These are phyloP conservation scores for Flaveria bidentis DNA, from an alignment of 129 eudicot species.

Conservation along the genomic window DNA sequence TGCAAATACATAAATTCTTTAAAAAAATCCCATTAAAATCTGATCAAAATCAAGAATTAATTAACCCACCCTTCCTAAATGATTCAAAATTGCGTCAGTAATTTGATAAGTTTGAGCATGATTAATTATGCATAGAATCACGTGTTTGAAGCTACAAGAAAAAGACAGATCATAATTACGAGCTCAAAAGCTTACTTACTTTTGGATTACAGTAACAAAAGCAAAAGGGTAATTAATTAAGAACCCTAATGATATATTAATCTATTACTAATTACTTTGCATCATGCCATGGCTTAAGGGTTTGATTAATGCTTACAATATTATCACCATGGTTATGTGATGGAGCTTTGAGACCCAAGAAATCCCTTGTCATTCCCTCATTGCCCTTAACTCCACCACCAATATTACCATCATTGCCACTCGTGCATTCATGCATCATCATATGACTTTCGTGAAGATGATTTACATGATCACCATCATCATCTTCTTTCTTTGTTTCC, in stretches of 20 bases:
- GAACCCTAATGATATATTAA: not conserved
- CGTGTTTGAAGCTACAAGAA: conserved; percentile 25
- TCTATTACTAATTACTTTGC: conserved; percentile 20
- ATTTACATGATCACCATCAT: not conserved
- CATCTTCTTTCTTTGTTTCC: conserved; percentile 42
- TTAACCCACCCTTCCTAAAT: not conserved
- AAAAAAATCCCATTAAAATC: not conserved
- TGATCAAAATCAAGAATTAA: not conserved
- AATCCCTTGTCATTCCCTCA: conserved; percentile 81
- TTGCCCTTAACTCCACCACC: conserved; percentile 41
- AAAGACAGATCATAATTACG: conserved; percentile 23
- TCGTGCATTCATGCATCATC: conserved; percentile 18
- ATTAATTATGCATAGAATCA: conserved; percentile 18
- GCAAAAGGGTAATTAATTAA: not conserved
- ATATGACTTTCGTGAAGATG: conserved; percentile 22
- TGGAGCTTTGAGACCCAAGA: conserved; percentile 72
- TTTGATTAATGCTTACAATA: conserved; percentile 36
- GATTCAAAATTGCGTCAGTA: not conserved
- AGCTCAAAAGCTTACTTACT: conserved; percentile 36
- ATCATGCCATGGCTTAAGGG: conserved; percentile 52
- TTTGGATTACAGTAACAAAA: conserved; percentile 23
- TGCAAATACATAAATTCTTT: conserved; percentile 6
- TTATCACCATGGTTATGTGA: conserved; percentile 47
- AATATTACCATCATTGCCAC: conserved; percentile 20
- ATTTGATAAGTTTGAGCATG: conserved; percentile 12